Percentiles rank a stretch among this genome's conserved stretches.
Evolutionary conservation across 208 protist genomes (phyloP).

Genomic region (Vickermania ingenoplastis): DNA sequence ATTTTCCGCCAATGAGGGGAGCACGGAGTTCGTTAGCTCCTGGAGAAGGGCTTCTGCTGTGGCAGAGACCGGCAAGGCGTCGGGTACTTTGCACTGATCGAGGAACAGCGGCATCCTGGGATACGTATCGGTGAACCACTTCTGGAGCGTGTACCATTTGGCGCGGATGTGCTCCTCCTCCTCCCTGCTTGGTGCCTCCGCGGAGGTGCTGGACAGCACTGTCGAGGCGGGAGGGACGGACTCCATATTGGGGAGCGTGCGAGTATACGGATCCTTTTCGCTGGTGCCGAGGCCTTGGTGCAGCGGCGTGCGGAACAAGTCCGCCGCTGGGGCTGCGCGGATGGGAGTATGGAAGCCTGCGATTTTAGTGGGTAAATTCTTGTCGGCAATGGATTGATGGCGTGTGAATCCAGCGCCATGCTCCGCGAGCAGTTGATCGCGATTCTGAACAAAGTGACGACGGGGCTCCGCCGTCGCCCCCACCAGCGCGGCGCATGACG

Average conservation of each 20-base stretch:
- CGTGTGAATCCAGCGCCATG: constrained; percentile 63
- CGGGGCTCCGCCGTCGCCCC: no score
- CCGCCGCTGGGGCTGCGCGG: constrained; percentile 41
- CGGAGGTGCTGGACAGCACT: constrained; percentile 24
- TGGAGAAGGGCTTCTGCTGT: constrained; percentile 37
- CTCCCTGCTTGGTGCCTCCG: constrained; percentile 32
- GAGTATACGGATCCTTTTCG: constrained; percentile 56
- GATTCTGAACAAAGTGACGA: constrained; percentile 24
- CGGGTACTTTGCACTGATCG: constrained; percentile 22
- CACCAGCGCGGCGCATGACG: neutral
- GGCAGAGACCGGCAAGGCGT: constrained; percentile 47
- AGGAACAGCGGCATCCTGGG: constrained; percentile 58
- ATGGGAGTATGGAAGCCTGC: constrained; percentile 15
- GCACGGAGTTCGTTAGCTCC: constrained; percentile 37
- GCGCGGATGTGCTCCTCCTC: constrained; percentile 24
- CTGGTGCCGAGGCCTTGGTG: constrained; percentile 75
- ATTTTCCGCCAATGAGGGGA: constrained; percentile 23
- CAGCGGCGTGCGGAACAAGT: constrained; percentile 64
- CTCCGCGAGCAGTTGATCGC: constrained; percentile 30
- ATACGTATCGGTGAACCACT: constrained; percentile 56
- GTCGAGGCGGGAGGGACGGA: constrained; percentile 43
- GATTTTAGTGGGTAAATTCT: constrained; percentile 4
- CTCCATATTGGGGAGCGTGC: constrained; percentile 63
- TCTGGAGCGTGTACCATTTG: constrained; percentile 49
- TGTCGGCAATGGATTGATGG: constrained; percentile 36